These are phyloP conservation scores for Ophiocordyceps sinensis DNA, from an alignment of 2,329 filamentous ascomycete species.

Conservation along the genomic window DNA sequence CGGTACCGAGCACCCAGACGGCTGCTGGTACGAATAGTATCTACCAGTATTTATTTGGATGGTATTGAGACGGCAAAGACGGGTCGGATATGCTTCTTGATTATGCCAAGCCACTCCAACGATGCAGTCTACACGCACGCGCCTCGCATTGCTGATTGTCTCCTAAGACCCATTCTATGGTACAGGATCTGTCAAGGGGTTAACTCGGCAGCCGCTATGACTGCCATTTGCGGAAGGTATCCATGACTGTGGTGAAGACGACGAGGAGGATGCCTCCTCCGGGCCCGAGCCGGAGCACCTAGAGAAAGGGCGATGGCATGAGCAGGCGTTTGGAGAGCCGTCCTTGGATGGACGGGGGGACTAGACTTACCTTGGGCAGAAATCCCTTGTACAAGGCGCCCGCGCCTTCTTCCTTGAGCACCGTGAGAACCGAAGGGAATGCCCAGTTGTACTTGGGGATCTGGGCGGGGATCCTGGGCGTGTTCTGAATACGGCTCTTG, in stretches of 20 bases:
- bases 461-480: constrained; percentile 63
- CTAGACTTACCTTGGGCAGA: constrained; percentile 76
- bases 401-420: constrained; percentile 89
- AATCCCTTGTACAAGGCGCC: constrained; percentile 93
- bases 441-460: constrained; percentile 98
- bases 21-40: background rate
- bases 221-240: constrained; percentile 65
- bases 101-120: no score
- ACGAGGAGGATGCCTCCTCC: constrained; percentile 60
- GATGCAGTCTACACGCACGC: no score
- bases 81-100: no score
- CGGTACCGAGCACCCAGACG: background rate
- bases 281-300: constrained; percentile 36
- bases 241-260: constrained; percentile 78
- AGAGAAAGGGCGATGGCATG: background rate
- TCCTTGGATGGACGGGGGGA: constrained; percentile 11
- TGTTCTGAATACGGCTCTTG: constrained; percentile 97
- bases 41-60: background rate
- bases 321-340: constrained; percentile 1
- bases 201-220: background rate
- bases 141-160: no score
- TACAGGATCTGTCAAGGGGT: no score
- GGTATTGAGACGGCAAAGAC: no score
- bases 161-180: no score
- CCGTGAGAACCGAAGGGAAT: constrained; percentile 70